Evolutionary conservation across 2,329 filamentous ascomycete genomes (phyloP), one percentile per base, ranked within the genome.

Genomic region (Fusarium newnesense): DNA sequence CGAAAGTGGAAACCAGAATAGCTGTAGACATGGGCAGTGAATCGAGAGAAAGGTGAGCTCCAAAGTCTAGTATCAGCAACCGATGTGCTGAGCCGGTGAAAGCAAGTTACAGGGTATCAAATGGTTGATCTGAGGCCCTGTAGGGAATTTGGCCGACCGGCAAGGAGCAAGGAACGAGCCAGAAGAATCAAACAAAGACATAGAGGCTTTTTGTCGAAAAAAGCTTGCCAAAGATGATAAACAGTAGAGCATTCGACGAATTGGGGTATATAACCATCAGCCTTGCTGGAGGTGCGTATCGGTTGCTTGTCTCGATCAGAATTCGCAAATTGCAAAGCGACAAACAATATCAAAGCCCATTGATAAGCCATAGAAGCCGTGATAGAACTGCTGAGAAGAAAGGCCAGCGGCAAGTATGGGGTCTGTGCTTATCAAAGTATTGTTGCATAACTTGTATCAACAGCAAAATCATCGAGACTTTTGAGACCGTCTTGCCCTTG

Each of bases 151-250:
- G 58, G 49, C 26, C 49, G 43, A 40, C 10, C 24, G 40, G 19
- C n/a, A 37, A 36, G 32, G 70, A 34, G 32, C 36, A 30, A 50
- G 34, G 46, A 39, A 42, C 21, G 32, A 52, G 47, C 28, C 60
- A 70, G 47, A 73, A 73, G 70, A 73, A 73, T 73, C 70, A 73
- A 73, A 73, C 66, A 53, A 73, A 73, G 43, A 58, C 7, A 60
- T n/a, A 37, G 65, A 54, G 30, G 28, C 19, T 34, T 42, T 21
- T 16, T 24, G 26, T 19, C 16, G 12, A 34, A 21, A 4, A n/a
- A n/a, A 36, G 12, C 15, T n/a, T 46, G 16, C 24, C 21, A 16
- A n/a, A 24, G 43, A 19, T 19, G 21, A 42, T 46, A 24, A 34
- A 52, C 9, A 57, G 30, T 21, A 24, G 26, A 53, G 15, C 19